A percentile compares a stretch with the other conserved stretches of the same genome.
Evolutionary conservation across 2,329 filamentous ascomycete genomes (phyloP).

Genomic region (Fusarium newnesense): DNA sequence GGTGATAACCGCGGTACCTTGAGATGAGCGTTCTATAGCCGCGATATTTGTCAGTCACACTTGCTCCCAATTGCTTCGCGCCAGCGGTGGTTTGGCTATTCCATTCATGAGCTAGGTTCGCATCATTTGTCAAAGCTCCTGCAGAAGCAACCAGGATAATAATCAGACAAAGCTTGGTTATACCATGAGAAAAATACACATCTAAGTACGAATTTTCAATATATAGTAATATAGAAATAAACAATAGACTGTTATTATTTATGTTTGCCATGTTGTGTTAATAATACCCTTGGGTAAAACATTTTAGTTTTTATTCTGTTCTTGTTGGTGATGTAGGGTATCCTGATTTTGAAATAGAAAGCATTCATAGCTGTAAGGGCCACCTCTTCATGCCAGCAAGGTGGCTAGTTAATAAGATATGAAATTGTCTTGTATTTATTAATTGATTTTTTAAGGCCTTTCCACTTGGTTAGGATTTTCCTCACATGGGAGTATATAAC

Average conservation of each 20-base stretch:
- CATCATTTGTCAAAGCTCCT: rapidly evolving
- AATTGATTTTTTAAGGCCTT: too few species aligned
- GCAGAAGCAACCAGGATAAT: rapidly evolving
- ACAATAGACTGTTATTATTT: rapidly evolving
- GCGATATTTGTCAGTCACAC: not conserved
- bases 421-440: too few species aligned
- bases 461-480: too few species aligned
- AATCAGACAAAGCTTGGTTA: rapidly evolving
- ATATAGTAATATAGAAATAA: rapidly evolving
- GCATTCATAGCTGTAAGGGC: too few species aligned
- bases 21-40: not conserved
- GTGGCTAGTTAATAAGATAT: too few species aligned
- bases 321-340: too few species aligned
- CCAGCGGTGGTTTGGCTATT: rapidly evolving
- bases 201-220: rapidly evolving
- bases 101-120: rapidly evolving
- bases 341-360: too few species aligned
- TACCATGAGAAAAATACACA: rapidly evolving
- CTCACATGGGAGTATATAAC: rapidly evolving
- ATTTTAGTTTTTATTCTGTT: rapidly evolving
- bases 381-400: too few species aligned
- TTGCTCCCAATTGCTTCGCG: not conserved
- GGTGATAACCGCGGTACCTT: not conserved
- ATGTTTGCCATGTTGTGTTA: rapidly evolving
- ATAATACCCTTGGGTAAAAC: rapidly evolving